Base-by-base conservation (phyloP, 495 filamentous ascomycete species). In the Neurospora sp. region DNA sequence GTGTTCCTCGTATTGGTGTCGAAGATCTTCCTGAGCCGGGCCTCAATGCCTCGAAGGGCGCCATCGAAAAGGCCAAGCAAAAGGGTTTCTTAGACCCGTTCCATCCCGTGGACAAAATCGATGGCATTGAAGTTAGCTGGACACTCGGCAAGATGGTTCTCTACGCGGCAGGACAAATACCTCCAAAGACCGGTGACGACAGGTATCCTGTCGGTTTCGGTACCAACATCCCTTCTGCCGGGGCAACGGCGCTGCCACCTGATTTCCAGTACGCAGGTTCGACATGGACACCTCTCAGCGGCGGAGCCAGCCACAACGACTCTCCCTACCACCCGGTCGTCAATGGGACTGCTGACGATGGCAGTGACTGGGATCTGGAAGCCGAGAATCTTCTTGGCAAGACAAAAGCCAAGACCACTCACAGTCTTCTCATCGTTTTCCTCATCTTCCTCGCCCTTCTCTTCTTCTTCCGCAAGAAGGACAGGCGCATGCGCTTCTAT, bases 71-170 rank as follows among this genome's bases (percentile, higher is more conserved):
- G 70, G 92, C 89, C 14, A 91, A 93, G 74, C 84, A 90, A 42
- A 93, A 92, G 79, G 94, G 93, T 3, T 97, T 92, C 76, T 80
- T 96, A 4, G 91, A 94, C 75, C 88, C 96, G 0, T 99, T 99
- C 82, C 92, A 97, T 80, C 89, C 96, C 1, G 92, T 98, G 35
- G 89, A 98, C 81, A 97, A 97, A 83, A 94, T 99, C 74, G 88
- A 93, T 74, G 91, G 88, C 46, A 91, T 93, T 16, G 96, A 99
- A 83, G 92, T 99, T n/a, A 96, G 93, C 82, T 99, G 96, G 96
- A 98, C 96, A 0, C 83, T 99, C 0, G 96, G 96, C 4, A 97
- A 97, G 81, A 98, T 98, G 86, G 90, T 98, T n/a, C 88, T 99
- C 27, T 99, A 98, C 76, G 96, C 95, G 0, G 90, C 96, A 8